Percentiles rank a stretch among this genome's conserved stretches.
Evolutionary conservation across 345 rosid species (phyloP).

Genomic region (Melastoma malabathricum): DNA sequence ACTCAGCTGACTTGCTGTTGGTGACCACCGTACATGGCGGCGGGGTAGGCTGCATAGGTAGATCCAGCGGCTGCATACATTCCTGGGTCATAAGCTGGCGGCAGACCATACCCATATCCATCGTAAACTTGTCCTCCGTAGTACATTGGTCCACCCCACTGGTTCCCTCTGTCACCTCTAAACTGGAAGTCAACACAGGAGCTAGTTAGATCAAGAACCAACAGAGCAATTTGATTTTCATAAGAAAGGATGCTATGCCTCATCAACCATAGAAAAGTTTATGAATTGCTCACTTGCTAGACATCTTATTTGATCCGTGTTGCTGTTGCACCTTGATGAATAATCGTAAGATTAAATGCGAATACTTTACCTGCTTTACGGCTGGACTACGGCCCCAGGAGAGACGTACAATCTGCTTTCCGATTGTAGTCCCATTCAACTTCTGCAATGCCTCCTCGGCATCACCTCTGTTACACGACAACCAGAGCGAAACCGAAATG

Average conservation of each 20-base stretch:
- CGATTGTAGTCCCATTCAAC: constrained; percentile 13
- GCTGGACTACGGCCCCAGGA: constrained; percentile 20
- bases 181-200: constrained; percentile 21
- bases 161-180: constrained; percentile 61
- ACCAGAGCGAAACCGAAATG: background rate
- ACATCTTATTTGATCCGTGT: no score
- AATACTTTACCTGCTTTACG: constrained; percentile 10
- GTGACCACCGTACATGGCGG: constrained; percentile 43
- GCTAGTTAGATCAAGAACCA: no score
- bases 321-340: background rate
- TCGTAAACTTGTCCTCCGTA: constrained; percentile 71
- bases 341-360: no score
- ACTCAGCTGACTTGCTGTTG: constrained; percentile 92
- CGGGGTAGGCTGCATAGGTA: constrained; percentile 59
- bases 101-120: constrained; percentile 72
- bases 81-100: constrained; percentile 62
- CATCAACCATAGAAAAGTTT: no score
- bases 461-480: constrained; percentile 28
- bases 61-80: constrained; percentile 48
- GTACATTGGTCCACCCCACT: constrained; percentile 55
- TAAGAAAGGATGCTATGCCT: no score
- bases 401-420: constrained; percentile 17
- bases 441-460: constrained; percentile 70
- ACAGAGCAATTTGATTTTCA: no score
- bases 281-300: no score